Base-by-base conservation (phyloP, 805 yeast species). In the Nakazawaea wickerhamii region DNA sequence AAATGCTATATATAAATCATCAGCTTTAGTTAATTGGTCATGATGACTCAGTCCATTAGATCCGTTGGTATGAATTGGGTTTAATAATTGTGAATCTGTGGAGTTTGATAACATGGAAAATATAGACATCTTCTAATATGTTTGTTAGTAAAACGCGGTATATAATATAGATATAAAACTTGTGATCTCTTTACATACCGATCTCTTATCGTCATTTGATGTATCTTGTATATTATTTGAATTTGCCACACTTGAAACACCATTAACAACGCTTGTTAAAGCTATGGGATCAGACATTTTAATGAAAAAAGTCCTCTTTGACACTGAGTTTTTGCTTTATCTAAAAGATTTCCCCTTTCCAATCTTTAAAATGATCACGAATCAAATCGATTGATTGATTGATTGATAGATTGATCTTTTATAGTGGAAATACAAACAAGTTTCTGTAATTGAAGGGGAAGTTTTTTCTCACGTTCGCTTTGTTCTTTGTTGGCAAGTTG, bases 121-220 rank as follows among this genome's bases (percentile, higher is more conserved):
- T 22, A 38, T 38, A 1, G 41, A 38, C 41, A 38, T 38, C 15
- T 38, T 38, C 41, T 38, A 19, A 11, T 22, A 14, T 22, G 19
- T 21, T 19, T 20, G 34, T 37, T 28, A 37, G 34, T 28, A 28
- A 20, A 20, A 34, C 31, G 31, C 31, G 31, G 9, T 25, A n/a
- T n/a, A n/a, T n/a, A n/a, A n/a, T n/a, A n/a, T n/a, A n/a, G n/a
- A n/a, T n/a, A n/a, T n/a, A n/a, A n/a, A n/a, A n/a, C n/a, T n/a
- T n/a, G n/a, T n/a, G n/a, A 25, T 13, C 27, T 9, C 8, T 25
- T 9, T 25, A 25, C 27, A 25, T 25, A 25, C 27, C 27, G 27
- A 25, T 8, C 13, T 25, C 27, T 13, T n/a, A n/a, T n/a, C n/a
- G n/a, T n/a, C n/a, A n/a, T n/a, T n/a, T n/a, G n/a, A n/a, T n/a